phyloP scores from a whole-genome alignment of 2,329 filamentous ascomycete species.

The Lachnellula subtilissima region DNA sequence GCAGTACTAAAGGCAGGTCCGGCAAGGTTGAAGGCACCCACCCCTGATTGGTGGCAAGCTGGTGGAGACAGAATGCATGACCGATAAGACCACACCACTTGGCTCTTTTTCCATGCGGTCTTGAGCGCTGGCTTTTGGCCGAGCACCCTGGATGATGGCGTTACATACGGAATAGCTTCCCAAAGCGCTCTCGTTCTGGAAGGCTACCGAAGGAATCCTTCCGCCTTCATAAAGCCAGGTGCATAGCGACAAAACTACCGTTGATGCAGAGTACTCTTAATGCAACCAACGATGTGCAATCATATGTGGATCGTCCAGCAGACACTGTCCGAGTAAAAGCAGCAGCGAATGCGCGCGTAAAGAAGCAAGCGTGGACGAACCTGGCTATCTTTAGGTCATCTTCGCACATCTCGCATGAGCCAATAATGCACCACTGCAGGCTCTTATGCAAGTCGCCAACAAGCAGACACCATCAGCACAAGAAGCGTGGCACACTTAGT shows the following conservation, averaged over 20 bases:
- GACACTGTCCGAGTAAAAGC: background rate
- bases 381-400: conserved; percentile 12
- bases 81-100: conserved; percentile 5
- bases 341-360: background rate
- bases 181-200: conserved; percentile 18
- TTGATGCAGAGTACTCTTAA: background rate
- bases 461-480: conserved; percentile 1
- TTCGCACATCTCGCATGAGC: conserved; percentile 7
- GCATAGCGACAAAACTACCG: background rate
- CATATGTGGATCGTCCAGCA: background rate
- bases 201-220: conserved; percentile 14
- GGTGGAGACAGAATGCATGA: background rate
- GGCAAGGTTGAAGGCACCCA: background rate
- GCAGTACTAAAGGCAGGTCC: conserved; percentile 14
- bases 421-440: conserved; percentile 6
- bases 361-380: conserved; percentile 1
- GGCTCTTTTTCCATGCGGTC: background rate
- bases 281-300: background rate
- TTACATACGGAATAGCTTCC: background rate
- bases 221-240: background rate
- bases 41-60: too few species aligned
- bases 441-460: conserved; percentile 8
- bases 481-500: conserved; percentile 4
- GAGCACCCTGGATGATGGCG: background rate
- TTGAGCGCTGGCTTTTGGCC: background rate